Percentiles rank a stretch among this genome's conserved stretches.
Conservation (phyloP, 2,329 filamentous ascomycete species). For the Arthrobotrys conoides region DNA sequence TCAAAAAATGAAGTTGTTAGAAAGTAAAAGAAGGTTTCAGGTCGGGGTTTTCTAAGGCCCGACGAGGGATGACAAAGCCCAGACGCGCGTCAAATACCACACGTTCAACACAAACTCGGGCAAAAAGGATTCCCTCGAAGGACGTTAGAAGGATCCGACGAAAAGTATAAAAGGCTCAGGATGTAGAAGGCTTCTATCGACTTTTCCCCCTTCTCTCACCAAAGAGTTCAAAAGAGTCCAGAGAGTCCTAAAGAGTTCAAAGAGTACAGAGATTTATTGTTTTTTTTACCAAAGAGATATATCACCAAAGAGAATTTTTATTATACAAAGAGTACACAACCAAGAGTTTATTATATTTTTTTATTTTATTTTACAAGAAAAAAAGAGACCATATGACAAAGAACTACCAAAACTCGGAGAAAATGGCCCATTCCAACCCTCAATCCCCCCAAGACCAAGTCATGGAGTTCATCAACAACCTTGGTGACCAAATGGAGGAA, state of each 20-base stretch:
- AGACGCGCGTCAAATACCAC: constrained; percentile 61
- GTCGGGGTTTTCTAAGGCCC: constrained; percentile 47
- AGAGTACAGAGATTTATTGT: constrained; percentile 24
- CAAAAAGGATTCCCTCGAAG: constrained; percentile 52
- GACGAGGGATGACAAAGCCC: constrained; percentile 49
- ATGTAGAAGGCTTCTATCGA: background rate
- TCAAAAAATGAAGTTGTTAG: constrained; percentile 38
- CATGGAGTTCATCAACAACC: constrained; percentile 60
- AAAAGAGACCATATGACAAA: constrained; percentile 50
- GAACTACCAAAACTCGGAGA: constrained; percentile 55
- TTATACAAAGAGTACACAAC: constrained; percentile 28
- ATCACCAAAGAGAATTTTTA: constrained; percentile 26
- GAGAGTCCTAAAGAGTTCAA: constrained; percentile 39
- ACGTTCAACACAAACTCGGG: constrained; percentile 49
- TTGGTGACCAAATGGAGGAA: constrained; percentile 60
- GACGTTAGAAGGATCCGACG: constrained; percentile 35
- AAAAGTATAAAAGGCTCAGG: constrained; percentile 51
- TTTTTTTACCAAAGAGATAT: constrained; percentile 27
- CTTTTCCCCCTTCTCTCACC: constrained; percentile 30
- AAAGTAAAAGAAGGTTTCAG: constrained; percentile 49
- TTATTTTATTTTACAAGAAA: constrained; percentile 20
- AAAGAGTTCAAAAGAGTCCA: constrained; percentile 53
- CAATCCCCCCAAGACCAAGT: constrained; percentile 60
- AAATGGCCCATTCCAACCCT: constrained; percentile 57
- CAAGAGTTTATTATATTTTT: constrained; percentile 37